Evolutionary conservation across 2,329 filamentous ascomycete species (phyloP).

Genomic region (Aureobasidium sp.): DNA sequence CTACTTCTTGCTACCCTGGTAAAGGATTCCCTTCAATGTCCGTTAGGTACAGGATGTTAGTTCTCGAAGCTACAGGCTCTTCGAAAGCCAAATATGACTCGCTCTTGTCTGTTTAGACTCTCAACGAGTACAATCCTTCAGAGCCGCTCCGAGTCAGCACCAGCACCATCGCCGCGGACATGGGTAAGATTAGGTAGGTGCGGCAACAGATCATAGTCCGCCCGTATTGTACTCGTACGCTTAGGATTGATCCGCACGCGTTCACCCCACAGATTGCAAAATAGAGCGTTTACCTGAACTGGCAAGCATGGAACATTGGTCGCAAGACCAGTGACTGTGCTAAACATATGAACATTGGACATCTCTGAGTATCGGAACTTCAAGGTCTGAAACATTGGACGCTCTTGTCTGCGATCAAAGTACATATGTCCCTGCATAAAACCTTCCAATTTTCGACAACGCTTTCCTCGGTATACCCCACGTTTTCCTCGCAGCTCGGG

Average conservation of each 20-base stretch:
- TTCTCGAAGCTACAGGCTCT: neutral
- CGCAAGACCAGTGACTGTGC: no score
- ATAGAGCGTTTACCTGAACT: neutral
- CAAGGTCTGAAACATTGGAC: neutral
- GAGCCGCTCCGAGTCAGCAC: neutral
- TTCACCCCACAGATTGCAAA: neutral
- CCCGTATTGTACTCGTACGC: no score
- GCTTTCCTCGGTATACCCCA: neutral
- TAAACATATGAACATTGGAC: neutral
- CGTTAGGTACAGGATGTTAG: no score
- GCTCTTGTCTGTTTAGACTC: neutral
- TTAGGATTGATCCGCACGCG: neutral
- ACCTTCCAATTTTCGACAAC: neutral
- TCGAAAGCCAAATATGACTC: neutral
- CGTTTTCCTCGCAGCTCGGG: neutral
- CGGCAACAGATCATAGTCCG: neutral
- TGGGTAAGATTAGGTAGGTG: neutral
- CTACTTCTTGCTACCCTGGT: neutral
- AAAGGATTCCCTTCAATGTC: no score
- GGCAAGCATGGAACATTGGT: neutral
- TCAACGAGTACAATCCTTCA: neutral
- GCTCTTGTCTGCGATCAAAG: neutral
- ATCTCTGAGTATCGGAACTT: neutral
- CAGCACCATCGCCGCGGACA: neutral
- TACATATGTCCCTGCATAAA: neutral